phyloP scores from a whole-genome alignment of 345 rosid species.

The Salix viminalis region DNA sequence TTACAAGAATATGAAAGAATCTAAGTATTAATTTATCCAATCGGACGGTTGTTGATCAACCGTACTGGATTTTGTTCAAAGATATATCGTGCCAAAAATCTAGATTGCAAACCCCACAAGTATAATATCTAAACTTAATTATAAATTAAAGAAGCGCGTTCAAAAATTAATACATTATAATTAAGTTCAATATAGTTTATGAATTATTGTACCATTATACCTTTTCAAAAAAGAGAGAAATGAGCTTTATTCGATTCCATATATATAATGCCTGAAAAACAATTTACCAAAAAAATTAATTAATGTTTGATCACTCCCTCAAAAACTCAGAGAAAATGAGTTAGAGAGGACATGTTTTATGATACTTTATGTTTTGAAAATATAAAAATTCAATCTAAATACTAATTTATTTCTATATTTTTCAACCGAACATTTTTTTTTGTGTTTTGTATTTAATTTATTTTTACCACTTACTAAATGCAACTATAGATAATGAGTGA shows the following conservation, averaged over 20 bases:
- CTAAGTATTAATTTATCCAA: not conserved
- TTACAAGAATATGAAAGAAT: not conserved
- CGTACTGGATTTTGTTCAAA: not conserved
- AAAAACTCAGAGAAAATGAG: too few relatives aligned
- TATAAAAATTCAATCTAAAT: too few relatives aligned
- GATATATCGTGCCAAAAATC: not conserved
- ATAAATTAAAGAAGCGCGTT: not conserved
- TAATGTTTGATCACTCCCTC: not conserved
- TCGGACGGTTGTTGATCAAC: not conserved
- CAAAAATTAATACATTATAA: too few relatives aligned
- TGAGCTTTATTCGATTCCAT: not conserved
- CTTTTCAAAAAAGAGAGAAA: not conserved
- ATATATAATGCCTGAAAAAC: not conserved
- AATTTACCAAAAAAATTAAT: not conserved
- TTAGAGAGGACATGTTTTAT: too few relatives aligned
- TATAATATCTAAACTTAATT: not conserved
- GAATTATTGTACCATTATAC: not conserved
- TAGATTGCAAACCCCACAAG: not conserved
- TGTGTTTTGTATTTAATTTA: too few relatives aligned
- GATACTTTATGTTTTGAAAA: too few relatives aligned
- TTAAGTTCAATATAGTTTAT: not conserved
- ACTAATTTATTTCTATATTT: too few relatives aligned
- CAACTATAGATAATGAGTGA: too few relatives aligned
- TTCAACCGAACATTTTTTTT: too few relatives aligned
- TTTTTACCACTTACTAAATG: too few relatives aligned